A percentile compares a stretch with the other conserved stretches of the same genome.
Conservation (phyloP, 177 flowering plant genomes). For the Tripterygium wilfordii region DNA sequence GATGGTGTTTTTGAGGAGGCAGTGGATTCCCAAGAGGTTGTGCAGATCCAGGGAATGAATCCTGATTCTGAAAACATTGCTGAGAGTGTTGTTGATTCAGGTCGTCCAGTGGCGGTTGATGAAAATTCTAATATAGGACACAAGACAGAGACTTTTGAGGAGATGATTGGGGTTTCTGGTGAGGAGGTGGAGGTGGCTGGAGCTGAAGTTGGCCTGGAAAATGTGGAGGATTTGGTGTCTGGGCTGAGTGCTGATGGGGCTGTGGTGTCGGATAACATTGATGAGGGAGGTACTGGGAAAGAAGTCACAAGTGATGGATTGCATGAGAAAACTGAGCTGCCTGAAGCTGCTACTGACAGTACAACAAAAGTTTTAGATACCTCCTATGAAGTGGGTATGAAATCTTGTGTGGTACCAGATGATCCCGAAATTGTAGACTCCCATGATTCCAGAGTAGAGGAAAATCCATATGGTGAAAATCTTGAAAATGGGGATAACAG, state of each 20-base stretch:
- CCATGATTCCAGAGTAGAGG: conserved; percentile 3
- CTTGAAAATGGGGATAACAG: conserved; percentile 15
- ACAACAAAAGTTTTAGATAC: conserved; percentile 1
- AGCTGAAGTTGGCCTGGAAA: conserved; percentile 7
- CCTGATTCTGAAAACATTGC: conserved; percentile 7
- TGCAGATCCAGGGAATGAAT: conserved; percentile 11
- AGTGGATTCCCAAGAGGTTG: conserved; percentile 17
- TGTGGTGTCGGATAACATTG: conserved; percentile 10
- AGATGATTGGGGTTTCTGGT: conserved; percentile 23
- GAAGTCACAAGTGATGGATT: conserved; percentile 11
- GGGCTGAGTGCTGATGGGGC: conserved; percentile 11
- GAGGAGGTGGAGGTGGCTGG: conserved; percentile 5
- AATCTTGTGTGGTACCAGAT: conserved; percentile 8
- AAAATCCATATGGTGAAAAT: conserved; percentile 1
- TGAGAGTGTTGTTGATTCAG: conserved; percentile 9
- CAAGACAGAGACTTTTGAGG: conserved; percentile 37
- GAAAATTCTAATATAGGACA: conserved; percentile 16
- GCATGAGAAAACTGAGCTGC: conserved; percentile 10
- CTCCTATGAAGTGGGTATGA: conserved; percentile 7
- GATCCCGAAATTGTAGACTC: conserved; percentile 23
- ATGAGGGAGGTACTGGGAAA: conserved; percentile 12
- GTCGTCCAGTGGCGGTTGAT: conserved; percentile 8
- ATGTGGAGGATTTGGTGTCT: conserved; percentile 6
- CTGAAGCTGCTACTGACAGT: neutral
- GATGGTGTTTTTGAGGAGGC: conserved; percentile 74